These are phyloP conservation scores for Apiotrichum gamsii DNA, from an alignment of 1,284 basidiomycete species.

Conservation along the genomic window DNA sequence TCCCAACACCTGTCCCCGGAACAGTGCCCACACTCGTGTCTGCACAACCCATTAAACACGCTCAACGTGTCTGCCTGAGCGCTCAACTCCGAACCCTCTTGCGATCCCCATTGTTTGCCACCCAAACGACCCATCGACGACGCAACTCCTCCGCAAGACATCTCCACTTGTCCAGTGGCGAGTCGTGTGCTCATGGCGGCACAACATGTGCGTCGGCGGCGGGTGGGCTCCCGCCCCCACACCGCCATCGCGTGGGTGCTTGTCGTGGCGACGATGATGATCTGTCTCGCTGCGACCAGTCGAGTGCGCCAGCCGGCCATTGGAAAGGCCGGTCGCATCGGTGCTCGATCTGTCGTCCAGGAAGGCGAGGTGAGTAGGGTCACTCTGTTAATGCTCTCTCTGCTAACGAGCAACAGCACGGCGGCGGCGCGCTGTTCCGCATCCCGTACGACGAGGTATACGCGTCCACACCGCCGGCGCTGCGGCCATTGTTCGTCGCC, in stretches of 20 bases:
- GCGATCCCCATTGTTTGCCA: no score
- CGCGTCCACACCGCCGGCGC: conserved; percentile 1
- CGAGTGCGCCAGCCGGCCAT: not conserved
- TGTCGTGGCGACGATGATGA: not conserved
- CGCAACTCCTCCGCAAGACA: no score
- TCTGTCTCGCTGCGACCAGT: not conserved
- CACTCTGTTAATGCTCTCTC: not conserved
- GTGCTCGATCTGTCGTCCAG: no score
- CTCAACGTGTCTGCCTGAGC: no score
- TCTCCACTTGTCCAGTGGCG: no score
- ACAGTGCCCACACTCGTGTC: no score
- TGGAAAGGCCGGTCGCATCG: not conserved
- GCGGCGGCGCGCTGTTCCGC: conserved; percentile 9
- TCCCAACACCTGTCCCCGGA: no score
- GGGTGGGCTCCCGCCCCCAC: not conserved
- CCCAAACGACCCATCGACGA: no score
- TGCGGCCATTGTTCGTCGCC: conserved; percentile 30
- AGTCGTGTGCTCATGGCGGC: no score
- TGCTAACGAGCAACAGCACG: not conserved
- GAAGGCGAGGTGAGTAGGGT: not conserved
- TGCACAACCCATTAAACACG: no score
- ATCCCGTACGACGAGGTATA: conserved; percentile 12
- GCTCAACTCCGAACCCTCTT: no score
- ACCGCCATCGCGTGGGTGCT: conserved; percentile 1
- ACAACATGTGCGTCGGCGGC: not conserved